phyloP scores from a whole-genome alignment of 768 basidiomycete genomes.

The Kwoniella pini region DNA sequence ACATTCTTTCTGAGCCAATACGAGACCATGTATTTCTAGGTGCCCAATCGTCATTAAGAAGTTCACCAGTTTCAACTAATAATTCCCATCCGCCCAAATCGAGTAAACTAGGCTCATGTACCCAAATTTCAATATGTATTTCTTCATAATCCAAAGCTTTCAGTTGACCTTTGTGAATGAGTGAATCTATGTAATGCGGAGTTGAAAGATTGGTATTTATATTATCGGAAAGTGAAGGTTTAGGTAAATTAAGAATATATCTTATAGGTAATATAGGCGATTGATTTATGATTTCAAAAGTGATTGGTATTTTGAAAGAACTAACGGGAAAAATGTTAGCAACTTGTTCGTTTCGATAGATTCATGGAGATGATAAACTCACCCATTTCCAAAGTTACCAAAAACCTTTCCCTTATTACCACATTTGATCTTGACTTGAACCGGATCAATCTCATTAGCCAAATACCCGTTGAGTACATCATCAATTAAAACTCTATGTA shows the following conservation, averaged over 20 bases:
- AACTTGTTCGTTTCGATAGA: slow-evolving; percentile 66
- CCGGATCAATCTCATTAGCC: slow-evolving; percentile 76
- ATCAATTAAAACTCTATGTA: slow-evolving; percentile 67
- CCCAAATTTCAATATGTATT: slow-evolving; percentile 63
- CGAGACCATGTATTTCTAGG: slow-evolving; percentile 32
- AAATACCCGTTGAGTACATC: slow-evolving; percentile 71
- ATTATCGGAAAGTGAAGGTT: slow-evolving; percentile 27
- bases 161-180: slow-evolving; percentile 66
- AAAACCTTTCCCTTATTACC: slow-evolving; percentile 39
- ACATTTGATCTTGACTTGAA: slow-evolving; percentile 61
- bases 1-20: slow-evolving; percentile 18
- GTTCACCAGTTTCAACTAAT: slow-evolving; percentile 59
- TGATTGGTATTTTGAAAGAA: slow-evolving; percentile 46
- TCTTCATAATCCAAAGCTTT: slow-evolving; percentile 59
- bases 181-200: slow-evolving; percentile 67
- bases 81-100: slow-evolving; percentile 68
- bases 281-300: slow-evolving; percentile 68
- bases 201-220: slow-evolving; percentile 50
- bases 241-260: slow-evolving; percentile 62
- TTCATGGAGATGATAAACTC: slow-evolving; percentile 55
- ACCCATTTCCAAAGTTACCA: slow-evolving; percentile 75
- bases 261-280: slow-evolving; percentile 67
- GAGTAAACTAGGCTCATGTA: slow-evolving; percentile 67
- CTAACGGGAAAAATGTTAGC: slow-evolving; percentile 56
- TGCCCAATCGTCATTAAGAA: slow-evolving; percentile 18